These are phyloP conservation scores for Nicotiana noctiflora DNA, from an alignment of 257 asterid genomes.

Conservation along the genomic window DNA sequence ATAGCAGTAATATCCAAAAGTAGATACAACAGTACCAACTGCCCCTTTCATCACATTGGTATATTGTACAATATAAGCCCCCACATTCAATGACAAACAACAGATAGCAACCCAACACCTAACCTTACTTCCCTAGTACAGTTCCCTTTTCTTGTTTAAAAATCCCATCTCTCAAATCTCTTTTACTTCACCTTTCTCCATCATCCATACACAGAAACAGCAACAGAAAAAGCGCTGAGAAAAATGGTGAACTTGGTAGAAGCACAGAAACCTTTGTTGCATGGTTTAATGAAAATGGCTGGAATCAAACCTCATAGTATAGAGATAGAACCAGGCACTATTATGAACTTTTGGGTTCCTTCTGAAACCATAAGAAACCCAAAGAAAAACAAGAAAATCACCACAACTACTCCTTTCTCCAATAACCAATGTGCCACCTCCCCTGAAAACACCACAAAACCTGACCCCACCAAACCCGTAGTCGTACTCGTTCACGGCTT, in stretches of 20 bases:
- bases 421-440: too few species aligned
- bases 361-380: too few species aligned
- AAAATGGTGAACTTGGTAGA: slow-evolving; percentile 71
- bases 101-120: slow-evolving; percentile 37
- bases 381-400: too few species aligned
- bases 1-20: neutral
- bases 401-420: too few species aligned
- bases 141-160: neutral
- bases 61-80: neutral
- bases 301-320: slow-evolving; percentile 50
- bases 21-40: neutral
- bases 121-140: slow-evolving; percentile 11
- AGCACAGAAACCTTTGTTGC: slow-evolving; percentile 56
- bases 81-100: slow-evolving; percentile 15
- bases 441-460: slow-evolving; percentile 14
- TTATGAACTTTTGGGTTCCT: too few species aligned
- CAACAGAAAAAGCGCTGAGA: neutral
- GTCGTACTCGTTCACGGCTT: slow-evolving; percentile 74
- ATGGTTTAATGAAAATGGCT: slow-evolving; percentile 58
- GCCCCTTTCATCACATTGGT: neutral
- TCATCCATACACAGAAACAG: neutral
- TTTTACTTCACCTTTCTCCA: neutral
- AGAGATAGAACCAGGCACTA: too few species aligned
- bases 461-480: slow-evolving; percentile 41
- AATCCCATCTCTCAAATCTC: neutral